Conservation (phyloP, 1,284 basidiomycete genomes). For the Takashimella koratensis region DNA sequence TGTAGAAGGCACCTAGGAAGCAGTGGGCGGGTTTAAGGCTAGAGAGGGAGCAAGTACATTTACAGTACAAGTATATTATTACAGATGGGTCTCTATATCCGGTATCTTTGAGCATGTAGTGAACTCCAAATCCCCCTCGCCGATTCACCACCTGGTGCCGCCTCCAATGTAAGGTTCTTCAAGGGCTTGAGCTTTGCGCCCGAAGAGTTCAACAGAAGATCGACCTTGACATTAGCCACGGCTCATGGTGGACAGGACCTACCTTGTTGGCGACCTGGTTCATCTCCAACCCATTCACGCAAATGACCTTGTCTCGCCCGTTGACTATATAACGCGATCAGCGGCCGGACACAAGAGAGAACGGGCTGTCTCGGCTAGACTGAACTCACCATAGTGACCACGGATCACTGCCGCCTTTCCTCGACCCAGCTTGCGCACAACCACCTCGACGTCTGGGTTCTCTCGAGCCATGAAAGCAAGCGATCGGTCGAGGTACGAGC, state of each 20-base stretch:
- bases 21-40: not conserved
- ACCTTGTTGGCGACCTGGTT: slow-evolving; percentile 49
- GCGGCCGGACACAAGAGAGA: not conserved
- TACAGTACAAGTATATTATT: not conserved
- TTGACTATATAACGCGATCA: slow-evolving; percentile 38
- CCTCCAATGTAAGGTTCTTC: slow-evolving; percentile 45
- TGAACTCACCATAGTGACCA: slow-evolving; percentile 50
- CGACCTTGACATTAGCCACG: too few relatives aligned
- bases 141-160: slow-evolving; percentile 42
- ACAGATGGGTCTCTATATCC: slow-evolving; percentile 26
- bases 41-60: not conserved
- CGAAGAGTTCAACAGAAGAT: slow-evolving; percentile 43
- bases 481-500: not conserved
- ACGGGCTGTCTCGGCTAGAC: too few relatives aligned
- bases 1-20: too few relatives aligned
- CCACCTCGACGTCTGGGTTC: slow-evolving; percentile 50
- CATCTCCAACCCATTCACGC: slow-evolving; percentile 48
- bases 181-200: slow-evolving; percentile 48
- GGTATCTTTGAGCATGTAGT: slow-evolving; percentile 43
- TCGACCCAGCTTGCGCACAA: slow-evolving; percentile 45
- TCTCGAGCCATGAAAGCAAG: slow-evolving; percentile 27
- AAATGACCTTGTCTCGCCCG: slow-evolving; percentile 52
- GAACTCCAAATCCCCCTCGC: slow-evolving; percentile 47
- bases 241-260: too few relatives aligned
- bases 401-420: slow-evolving; percentile 47